Base-by-base conservation (phyloP, 495 filamentous ascomycete species). In the Hypoxylon crocopeplum region DNA sequence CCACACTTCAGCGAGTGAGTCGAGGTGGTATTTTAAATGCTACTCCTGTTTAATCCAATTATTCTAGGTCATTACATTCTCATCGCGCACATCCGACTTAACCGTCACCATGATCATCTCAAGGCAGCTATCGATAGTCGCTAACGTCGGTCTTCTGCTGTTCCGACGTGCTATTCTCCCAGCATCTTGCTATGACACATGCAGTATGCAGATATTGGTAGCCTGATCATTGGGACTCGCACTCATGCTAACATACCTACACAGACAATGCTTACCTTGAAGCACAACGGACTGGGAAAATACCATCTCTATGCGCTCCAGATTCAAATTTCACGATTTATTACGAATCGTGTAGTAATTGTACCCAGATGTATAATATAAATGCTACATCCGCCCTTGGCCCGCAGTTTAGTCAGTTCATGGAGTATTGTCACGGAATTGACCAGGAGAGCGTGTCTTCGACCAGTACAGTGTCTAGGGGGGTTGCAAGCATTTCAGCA, bases 181-280 rank as follows among this genome's bases (percentile, higher is more conserved):
- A 27, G 24, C 21, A 0, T 0, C 8, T 4, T 62, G 59, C 16
- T 62, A 56, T 25, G 20, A 32, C 10, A 21, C 7, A 22, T 62
- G 59, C 11, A 62, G 59, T 56, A 47, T 16, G 59, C 33, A 33
- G 20, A 8, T 4, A 20, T 20, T 15, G 34, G 32, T 7, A 20
- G 17, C 13, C 15, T n/a, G 15, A 11, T 12, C 22, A 22, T 46
- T 10, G 13, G 6, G 16, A 22, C 8, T 13, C 0, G 2, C 13
- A 2, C 17, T 39, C 5, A 47, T 29, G 6, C 13, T 33, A 48
- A 33, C 5, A 4, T 32, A 48, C 6, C 0, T 40, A 48, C 6
- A 3, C 19, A 57, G 59, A 63, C 3, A 57, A 53, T 48, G 59
- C 34, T 13, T 41, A 29, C 13, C 1, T 57, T 8, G 40, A 33